Percentiles rank a stretch among this genome's conserved stretches.
These are phyloP conservation scores for Capsicum rhomboideum DNA, from an alignment of 257 asterid genomes.

Conservation along the genomic window DNA sequence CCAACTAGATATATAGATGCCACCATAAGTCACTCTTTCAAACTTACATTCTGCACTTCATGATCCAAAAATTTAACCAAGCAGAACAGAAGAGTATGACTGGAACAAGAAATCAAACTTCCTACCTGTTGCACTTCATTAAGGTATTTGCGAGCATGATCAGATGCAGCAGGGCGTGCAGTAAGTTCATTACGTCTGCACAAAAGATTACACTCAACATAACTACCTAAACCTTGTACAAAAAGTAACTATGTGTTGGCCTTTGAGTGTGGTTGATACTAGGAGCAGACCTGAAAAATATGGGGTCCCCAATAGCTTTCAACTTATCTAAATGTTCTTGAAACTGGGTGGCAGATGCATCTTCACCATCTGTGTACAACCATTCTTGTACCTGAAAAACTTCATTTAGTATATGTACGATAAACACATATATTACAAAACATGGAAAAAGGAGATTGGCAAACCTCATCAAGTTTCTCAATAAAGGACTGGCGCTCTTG, in stretches of 20 bases:
- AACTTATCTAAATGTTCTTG: constrained; percentile 66
- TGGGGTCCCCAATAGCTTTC: constrained; percentile 91
- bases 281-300: constrained; percentile 65
- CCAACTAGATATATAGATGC: neutral
- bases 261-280: constrained; percentile 4
- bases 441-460: constrained; percentile 17
- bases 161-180: constrained; percentile 87
- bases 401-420: neutral
- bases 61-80: neutral
- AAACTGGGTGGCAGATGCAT: constrained; percentile 88
- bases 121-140: constrained; percentile 65
- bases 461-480: constrained; percentile 89
- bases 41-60: neutral
- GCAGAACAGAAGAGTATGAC: neutral
- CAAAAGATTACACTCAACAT: constrained; percentile 2
- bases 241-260: neutral
- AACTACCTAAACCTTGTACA: neutral
- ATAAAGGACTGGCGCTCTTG: constrained; percentile 73
- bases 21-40: neutral
- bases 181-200: constrained; percentile 72
- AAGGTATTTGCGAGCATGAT: constrained; percentile 60
- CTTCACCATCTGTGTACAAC: constrained; percentile 99
- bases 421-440: neutral
- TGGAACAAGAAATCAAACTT: neutral
- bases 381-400: constrained; percentile 82